Evolutionary conservation across 768 basidiomycete species (phyloP), one percentile per base, ranked within the genome.

Genomic region (Lactifluus pinguis): DNA sequence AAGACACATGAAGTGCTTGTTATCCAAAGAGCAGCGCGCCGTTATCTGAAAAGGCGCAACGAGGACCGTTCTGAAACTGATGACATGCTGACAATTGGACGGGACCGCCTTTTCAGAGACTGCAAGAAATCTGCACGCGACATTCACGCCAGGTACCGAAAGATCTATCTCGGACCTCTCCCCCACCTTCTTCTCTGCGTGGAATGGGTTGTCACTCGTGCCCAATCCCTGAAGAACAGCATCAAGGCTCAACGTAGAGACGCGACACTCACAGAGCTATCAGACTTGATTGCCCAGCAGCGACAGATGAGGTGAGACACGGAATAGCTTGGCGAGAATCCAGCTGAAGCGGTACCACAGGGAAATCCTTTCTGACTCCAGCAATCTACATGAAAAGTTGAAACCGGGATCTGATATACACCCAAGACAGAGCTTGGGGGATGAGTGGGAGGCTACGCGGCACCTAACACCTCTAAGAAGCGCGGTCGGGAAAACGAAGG

Each of bases 141-240:
- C 4, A 52, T 62, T 14, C 56, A 58, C 34, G 32, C 38, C 5
- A 36, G 41, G 11, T 62, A 58, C 29, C 45, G 61, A 25, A 62
- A 58, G 7, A 15, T 53, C 6, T 58, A 58, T 34, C 61, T 62
- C 19, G 61, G 61, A 14, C 56, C 56, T 7, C 7, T 62, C 10
- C 61, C 61, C 1, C 61, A 62, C 38, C 56, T 62, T n/a, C 52
- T 62, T 42, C 48, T 62, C 61, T 57, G 61, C 34, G 9, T 62
- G 41, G 56, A 62, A 44, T 62, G 61, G 56, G 42, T 58, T 47
- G 21, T 17, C 38, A n/a, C 21, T 17, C 45, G 32, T 6, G 52
- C 52, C 1, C 30, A 29, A 44, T 17, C 13, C 2, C 49, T 34
- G 17, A 62, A 58, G 52, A 10, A 15, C 25, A n/a, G 15, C 15